phyloP scores from a whole-genome alignment of 768 basidiomycete species.

The Phanerodontia chrysosporium region DNA sequence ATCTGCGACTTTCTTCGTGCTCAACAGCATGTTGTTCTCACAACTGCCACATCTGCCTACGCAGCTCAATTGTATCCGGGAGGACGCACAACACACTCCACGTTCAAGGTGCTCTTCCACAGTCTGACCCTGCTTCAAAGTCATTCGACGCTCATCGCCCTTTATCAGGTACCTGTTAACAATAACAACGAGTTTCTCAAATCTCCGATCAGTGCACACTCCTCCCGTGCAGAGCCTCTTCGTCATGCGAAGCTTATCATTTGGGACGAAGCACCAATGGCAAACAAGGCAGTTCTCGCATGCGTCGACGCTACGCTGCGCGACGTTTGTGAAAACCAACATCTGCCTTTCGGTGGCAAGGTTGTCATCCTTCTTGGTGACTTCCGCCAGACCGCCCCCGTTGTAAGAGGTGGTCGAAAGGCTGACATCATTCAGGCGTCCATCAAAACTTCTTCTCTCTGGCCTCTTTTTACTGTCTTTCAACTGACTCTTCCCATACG shows the following conservation, averaged over 20 bases:
- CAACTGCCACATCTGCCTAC: conserved; percentile 36
- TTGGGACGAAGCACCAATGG: conserved; percentile 44
- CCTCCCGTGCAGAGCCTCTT: conserved; percentile 31
- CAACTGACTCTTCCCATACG: conserved; percentile 31
- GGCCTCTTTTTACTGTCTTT: conserved; percentile 26
- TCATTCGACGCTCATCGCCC: too few species aligned
- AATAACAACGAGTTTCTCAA: conserved; percentile 28
- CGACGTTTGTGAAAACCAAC: conserved; percentile 20
- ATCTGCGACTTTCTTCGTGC: conserved; percentile 30
- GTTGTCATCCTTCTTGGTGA: conserved; percentile 33
- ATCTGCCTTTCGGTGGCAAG: conserved; percentile 36
- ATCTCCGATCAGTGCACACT: conserved; percentile 27
- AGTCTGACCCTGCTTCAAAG: neutral
- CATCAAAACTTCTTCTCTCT: conserved; percentile 31
- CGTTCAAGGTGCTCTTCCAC: conserved; percentile 30
- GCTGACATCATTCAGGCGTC: conserved; percentile 31
- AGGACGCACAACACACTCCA: conserved; percentile 34
- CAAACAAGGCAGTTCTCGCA: conserved; percentile 20
- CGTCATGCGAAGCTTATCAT: conserved; percentile 26
- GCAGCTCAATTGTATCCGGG: conserved; percentile 36
- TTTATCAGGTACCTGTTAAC: conserved; percentile 28
- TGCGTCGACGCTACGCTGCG: conserved; percentile 26
- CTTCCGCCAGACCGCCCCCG: conserved; percentile 38
- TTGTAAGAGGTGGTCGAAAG: conserved; percentile 28
- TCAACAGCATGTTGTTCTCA: conserved; percentile 26